Percentiles rank a stretch among this genome's conserved stretches.
phyloP scores from a whole-genome alignment of 176 grass and related monocot genomes.

The Calamus simplicifolius region DNA sequence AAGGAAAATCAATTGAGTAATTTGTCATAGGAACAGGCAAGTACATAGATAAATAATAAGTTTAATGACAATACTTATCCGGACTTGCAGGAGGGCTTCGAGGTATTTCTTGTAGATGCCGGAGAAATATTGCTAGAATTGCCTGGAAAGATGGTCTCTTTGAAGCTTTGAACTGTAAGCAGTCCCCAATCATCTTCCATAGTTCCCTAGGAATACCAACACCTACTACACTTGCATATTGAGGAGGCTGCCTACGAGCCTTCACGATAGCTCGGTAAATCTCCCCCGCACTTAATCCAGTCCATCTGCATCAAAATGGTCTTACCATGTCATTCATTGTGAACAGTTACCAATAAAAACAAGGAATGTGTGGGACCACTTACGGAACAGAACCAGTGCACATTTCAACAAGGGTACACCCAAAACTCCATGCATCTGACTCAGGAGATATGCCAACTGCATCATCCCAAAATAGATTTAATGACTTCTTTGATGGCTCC shows the following conservation, averaged over 20 bases:
- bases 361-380: conserved; percentile 54
- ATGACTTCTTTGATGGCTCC: conserved; percentile 75
- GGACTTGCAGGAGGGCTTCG: conserved; percentile 82
- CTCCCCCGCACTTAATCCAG: conserved; percentile 87
- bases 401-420: conserved; percentile 99
- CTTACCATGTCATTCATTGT: conserved; percentile 32
- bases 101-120: conserved; percentile 89
- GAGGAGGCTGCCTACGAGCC: conserved; percentile 78
- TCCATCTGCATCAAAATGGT: conserved; percentile 72
- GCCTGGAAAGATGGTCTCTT: conserved; percentile 90
- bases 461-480: conserved; percentile 79
- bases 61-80: conserved; percentile 50
- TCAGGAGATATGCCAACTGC: conserved; percentile 73
- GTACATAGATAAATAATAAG: too few relatives aligned
- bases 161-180: conserved; percentile 68
- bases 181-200: conserved; percentile 99
- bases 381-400: conserved; percentile 99
- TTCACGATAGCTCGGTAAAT: conserved; percentile 80
- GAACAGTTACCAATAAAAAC: conserved; percentile 22
- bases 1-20: neutral
- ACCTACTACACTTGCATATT: conserved; percentile 95
- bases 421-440: conserved; percentile 99
- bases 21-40: neutral
- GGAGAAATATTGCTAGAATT: conserved; percentile 94
- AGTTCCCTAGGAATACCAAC: conserved; percentile 94